Evolutionary conservation across 208 protist species (phyloP), one percentile per base, ranked within the genome.

Genomic region (Acanthamoeba royreba): DNA sequence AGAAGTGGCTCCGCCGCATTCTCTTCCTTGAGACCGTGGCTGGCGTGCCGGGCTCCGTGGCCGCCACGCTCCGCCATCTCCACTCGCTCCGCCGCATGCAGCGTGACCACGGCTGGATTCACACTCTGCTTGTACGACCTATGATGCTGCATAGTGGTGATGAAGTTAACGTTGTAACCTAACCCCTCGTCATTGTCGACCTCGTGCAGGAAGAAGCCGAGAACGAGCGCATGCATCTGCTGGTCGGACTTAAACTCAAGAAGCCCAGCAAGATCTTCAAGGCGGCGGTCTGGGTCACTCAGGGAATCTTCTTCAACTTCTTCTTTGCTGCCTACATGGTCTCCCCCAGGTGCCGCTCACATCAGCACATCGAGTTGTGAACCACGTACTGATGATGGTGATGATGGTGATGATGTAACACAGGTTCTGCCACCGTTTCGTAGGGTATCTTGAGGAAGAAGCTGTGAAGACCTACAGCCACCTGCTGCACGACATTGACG

Each of bases 181-280:
- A 45, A 25, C n/a, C n/a, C n/a, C n/a, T n/a, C n/a, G n/a, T n/a
- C n/a, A n/a, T n/a, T n/a, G n/a, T n/a, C n/a, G 0, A 35, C 22
- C 11, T 31, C 33, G 11, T 52, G 45, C 33, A 58, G 43, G 91
- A 98, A 61, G 98, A 99, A 92, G 98, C 98, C 17, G 98, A 99
- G 95, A 99, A 99, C 94, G 98, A 99, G 94, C 96, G 98, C 83
- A 99, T 99, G 98, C 98, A 99, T 92, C 93, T 99, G 15, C 94
- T 98, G 61, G 97, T 96, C 17, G 98, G 94, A 69, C 96, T 98
- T 94, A n/a, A 95, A 66, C 45, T 97, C 19, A 95, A 88, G 28
- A 58, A 97, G 43, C 96, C 97, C 19, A 85, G 94, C 35, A n/a
- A 95, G 33, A 11, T 97, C 33, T 93, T 97, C 79, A 94, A 95